Evolutionary conservation across 2,329 filamentous ascomycete genomes (phyloP), one percentile per base, ranked within the genome.

Genomic region (Penicillium nordicum): DNA sequence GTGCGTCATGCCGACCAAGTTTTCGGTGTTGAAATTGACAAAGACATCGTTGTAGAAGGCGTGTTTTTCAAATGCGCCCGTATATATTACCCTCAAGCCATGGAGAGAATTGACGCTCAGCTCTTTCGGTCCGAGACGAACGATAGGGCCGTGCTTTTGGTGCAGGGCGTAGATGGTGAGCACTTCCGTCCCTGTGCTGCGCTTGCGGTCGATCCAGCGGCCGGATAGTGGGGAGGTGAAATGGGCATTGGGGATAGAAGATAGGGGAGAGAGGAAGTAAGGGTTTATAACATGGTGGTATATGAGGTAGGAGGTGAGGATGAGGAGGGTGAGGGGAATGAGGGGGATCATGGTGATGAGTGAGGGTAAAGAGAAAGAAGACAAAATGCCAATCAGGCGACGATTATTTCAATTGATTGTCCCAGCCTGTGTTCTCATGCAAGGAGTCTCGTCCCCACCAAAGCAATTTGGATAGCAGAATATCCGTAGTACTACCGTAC

Each of bases 31-130:
- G 51, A 86, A 89, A 62, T 88, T 88, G 48, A 80, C 72, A 72
- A 90, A 90, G 27, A 86, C 78, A 29, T 81, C 79, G 69, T 61
- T 59, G 54, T 90, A 90, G 84, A 86, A 90, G 30, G 76, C 70
- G 6, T 82, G 80, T 70, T 90, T 90, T 58, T 88, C 85, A 58
- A 86, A 89, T 0, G 85, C 87, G 12, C 86, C 86, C 10, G 80
- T 79, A 70, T 90, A 91, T 25, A 91, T 78, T 1, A 81, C 80
- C 44, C 81, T 65, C 25, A 76, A 74, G 0, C 83, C 81, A 37
- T 83, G 80, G 3, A 87, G 74, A 55, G 81, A 83, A 66, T 87
- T 85, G 37, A 89, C 77, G 57, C 84, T 88, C 57, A 91, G 68
- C 63, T 90, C 86, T 40, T 76, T 76, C 0, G 87, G 87, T 0